Conservation (phyloP, 2,329 filamentous ascomycete genomes). For the Xylaria polymorpha region DNA sequence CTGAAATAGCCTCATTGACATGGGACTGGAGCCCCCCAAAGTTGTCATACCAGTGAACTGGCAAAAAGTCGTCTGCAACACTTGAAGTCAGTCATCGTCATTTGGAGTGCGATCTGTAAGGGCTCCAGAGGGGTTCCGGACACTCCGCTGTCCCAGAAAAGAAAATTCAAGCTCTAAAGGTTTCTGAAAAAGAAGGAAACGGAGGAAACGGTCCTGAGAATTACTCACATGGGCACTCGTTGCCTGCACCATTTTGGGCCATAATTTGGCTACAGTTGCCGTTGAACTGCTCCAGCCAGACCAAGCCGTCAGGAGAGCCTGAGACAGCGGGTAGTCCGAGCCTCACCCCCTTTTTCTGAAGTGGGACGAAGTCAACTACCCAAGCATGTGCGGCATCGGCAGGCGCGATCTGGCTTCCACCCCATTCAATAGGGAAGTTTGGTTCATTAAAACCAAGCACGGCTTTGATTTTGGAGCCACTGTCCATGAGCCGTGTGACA, state of each 20-base stretch:
- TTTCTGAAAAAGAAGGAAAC: too few relatives aligned
- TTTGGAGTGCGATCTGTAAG: too few relatives aligned
- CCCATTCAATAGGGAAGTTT: neutral
- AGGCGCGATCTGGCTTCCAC: slow-evolving; percentile 1
- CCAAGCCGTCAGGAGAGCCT: neutral
- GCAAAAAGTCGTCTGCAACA: neutral
- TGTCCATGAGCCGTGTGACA: neutral
- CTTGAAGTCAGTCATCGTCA: too few relatives aligned
- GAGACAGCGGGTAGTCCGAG: slow-evolving; percentile 2
- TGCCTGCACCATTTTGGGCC: neutral
- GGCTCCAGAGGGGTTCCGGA: too few relatives aligned
- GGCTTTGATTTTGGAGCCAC: neutral
- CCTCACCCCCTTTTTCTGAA: slow-evolving; percentile 5
- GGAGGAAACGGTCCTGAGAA: too few relatives aligned
- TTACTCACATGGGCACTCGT: neutral
- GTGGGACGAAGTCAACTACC: slow-evolving; percentile 8
- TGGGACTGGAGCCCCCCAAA: slow-evolving; percentile 4
- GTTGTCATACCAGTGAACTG: slow-evolving; percentile 8
- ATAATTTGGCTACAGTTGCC: neutral
- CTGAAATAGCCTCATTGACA: slow-evolving; percentile 4
- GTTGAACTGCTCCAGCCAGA: slow-evolving; percentile 3
- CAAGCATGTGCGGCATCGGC: neutral
- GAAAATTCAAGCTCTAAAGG: too few relatives aligned
- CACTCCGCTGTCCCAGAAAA: too few relatives aligned
- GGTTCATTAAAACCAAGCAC: slow-evolving; percentile 11